Evolutionary conservation across 768 basidiomycete species (phyloP), one percentile per base, ranked within the genome.

Genomic region (Xerocomus spinulosus): DNA sequence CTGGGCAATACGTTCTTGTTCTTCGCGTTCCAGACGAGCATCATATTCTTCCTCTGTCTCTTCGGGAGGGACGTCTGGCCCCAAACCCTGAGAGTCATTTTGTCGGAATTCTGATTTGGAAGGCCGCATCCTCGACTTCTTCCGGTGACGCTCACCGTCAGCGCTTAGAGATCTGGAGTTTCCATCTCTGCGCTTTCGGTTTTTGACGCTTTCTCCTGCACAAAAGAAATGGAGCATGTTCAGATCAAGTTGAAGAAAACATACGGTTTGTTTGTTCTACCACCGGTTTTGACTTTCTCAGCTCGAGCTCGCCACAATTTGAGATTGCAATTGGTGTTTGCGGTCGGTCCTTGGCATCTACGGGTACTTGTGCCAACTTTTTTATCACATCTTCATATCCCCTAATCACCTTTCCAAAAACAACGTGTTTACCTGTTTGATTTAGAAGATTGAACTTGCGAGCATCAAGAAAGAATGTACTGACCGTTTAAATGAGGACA

Each of bases 241-340:
- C 20, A 23, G 12, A 18, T n/a, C 4, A 5, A 9, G 29, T 26
- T 15, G 26, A 21, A 29, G 29, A 43, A 36, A 20, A 32, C 51
- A 18, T 40, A 66, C 64, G 48, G 42, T 52, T 53, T 1, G 32
- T 33, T 36, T 44, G 53, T 2, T 60, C 50, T 2, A 14, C 28
- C 35, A 17, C 24, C 7, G 45, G 42, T 35, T 51, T 53, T 25
- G 44, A 29, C 21, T 52, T 77, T 47, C 77, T 78, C 10, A 90
- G 74, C 62, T 90, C 85, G 30, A 95, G 80, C 61, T 95, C 92
- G 10, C 92, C 92, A 45, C 87, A 91, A 61, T 83, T 88, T 3
- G 74, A 67, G 52, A 95, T 80, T 9, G 77, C 68, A 10, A 94
- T 80, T 2, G 84, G 82, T 1, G 73, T 69, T 5, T 76, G 61